A percentile compares a stretch with the other conserved stretches of the same genome.
Evolutionary conservation across 306 rosid genomes (phyloP).

Genomic region (Dicorynia guianensis): DNA sequence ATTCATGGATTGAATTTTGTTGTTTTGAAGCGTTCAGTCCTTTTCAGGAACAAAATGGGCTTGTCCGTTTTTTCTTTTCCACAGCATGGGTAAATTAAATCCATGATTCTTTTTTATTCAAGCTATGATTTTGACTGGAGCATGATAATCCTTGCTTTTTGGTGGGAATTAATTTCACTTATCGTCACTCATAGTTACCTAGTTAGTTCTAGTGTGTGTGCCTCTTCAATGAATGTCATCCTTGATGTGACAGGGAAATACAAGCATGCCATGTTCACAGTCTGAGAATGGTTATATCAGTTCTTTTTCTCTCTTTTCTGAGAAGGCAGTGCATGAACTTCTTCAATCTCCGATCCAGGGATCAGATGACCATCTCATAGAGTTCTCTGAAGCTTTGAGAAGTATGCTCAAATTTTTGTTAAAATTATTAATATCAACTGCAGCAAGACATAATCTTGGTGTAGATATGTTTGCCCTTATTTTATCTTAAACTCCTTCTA

Average conservation of each 20-base stretch:
- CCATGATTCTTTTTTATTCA: background rate
- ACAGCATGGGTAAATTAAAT: background rate
- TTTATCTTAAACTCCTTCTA: slow-evolving; percentile 57
- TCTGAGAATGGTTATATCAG: slow-evolving; percentile 68
- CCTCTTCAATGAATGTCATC: slow-evolving; percentile 34
- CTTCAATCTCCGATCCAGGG: slow-evolving; percentile 73
- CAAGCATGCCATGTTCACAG: slow-evolving; percentile 54
- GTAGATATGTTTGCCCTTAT: slow-evolving; percentile 47
- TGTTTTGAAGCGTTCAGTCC: background rate
- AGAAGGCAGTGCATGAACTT: slow-evolving; percentile 83
- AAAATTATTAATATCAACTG: slow-evolving; percentile 49
- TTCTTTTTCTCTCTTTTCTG: slow-evolving; percentile 74
- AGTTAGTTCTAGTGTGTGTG: slow-evolving; percentile 18
- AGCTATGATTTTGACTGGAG: background rate
- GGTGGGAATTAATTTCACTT: slow-evolving; percentile 5
- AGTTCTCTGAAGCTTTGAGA: slow-evolving; percentile 97
- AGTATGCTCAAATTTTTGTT: slow-evolving; percentile 61
- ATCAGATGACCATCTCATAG: slow-evolving; percentile 87
- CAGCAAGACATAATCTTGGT: slow-evolving; percentile 43
- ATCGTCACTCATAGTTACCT: background rate
- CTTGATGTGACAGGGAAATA: slow-evolving; percentile 65
- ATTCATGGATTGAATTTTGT: background rate
- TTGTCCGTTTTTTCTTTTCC: background rate
- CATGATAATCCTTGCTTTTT: slow-evolving; percentile 23
- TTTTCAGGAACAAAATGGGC: background rate